Conservation (phyloP, 192 early-diverging fungal species). For the Coemansia sp. region DNA sequence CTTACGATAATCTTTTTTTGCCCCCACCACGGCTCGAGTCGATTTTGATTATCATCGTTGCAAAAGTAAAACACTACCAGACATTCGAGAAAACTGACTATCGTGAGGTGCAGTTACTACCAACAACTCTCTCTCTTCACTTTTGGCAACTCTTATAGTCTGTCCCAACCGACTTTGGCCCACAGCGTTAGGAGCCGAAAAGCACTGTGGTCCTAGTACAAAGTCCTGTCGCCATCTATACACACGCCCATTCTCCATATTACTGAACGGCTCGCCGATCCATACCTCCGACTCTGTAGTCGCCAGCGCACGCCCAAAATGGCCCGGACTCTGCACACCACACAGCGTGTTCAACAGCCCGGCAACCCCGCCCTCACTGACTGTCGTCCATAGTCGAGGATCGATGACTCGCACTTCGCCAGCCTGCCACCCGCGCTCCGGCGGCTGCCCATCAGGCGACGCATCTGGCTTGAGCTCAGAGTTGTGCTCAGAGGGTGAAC, state of each 20-base stretch:
- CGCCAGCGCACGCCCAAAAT: constrained; percentile 53
- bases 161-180: constrained; percentile 36
- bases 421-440: constrained; percentile 54
- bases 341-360: constrained; percentile 39
- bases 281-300: constrained; percentile 29
- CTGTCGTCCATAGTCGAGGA: constrained; percentile 27
- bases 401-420: constrained; percentile 54
- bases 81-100: constrained; percentile 45
- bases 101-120: constrained; percentile 46
- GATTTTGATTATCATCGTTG: background rate
- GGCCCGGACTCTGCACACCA: constrained; percentile 50
- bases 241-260: constrained; percentile 38
- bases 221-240: constrained; percentile 32
- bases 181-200: constrained; percentile 13
- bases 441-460: background rate
- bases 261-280: constrained; percentile 57
- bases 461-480: background rate
- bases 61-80: constrained; percentile 34
- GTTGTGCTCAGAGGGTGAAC: constrained; percentile 49
- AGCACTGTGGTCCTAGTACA: constrained; percentile 23
- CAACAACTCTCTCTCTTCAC: constrained; percentile 16
- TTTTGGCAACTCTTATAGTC: constrained; percentile 8
- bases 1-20: constrained; percentile 3
- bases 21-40: constrained; percentile 2
- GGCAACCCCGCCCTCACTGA: background rate